Percentiles rank a stretch among this genome's conserved stretches.
Conservation (phyloP, 148 eudicot species). For the Rhododendron simsii region DNA sequence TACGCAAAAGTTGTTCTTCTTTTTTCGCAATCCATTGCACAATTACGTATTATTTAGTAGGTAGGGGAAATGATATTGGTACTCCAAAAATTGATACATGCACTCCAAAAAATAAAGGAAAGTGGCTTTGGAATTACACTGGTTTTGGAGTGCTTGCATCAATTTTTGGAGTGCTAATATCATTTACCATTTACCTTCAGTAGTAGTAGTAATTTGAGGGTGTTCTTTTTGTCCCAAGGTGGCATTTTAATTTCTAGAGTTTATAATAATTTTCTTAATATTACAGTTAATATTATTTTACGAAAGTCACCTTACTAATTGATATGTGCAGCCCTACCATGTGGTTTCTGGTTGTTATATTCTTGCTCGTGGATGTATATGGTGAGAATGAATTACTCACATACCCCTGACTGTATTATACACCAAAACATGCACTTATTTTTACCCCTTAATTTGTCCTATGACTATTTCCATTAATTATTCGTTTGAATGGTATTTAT, state of each 20-base stretch:
- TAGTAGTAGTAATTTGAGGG: neutral
- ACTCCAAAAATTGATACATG: too few relatives aligned
- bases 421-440: neutral
- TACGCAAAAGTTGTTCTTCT: neutral
- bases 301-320: neutral
- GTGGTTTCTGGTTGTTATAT: constrained; percentile 38
- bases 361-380: constrained; percentile 40
- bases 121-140: too few relatives aligned
- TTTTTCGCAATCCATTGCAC: neutral
- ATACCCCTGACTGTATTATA: neutral
- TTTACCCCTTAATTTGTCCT: neutral
- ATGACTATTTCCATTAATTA: too few relatives aligned
- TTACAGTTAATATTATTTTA: neutral
- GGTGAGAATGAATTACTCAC: constrained; percentile 17
- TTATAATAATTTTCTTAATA: neutral
- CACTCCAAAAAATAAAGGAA: too few relatives aligned
- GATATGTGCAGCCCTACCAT: constrained; percentile 32
- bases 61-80: too few relatives aligned
- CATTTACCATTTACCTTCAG: too few relatives aligned
- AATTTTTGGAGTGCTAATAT: too few relatives aligned
- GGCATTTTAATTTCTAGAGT: neutral
- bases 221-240: neutral
- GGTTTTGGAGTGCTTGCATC: too few relatives aligned
- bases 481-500: neutral
- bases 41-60: too few relatives aligned